These are phyloP conservation scores for Arachnopeziza araneosa DNA, from an alignment of 2,329 filamentous ascomycete genomes.

Conservation along the genomic window DNA sequence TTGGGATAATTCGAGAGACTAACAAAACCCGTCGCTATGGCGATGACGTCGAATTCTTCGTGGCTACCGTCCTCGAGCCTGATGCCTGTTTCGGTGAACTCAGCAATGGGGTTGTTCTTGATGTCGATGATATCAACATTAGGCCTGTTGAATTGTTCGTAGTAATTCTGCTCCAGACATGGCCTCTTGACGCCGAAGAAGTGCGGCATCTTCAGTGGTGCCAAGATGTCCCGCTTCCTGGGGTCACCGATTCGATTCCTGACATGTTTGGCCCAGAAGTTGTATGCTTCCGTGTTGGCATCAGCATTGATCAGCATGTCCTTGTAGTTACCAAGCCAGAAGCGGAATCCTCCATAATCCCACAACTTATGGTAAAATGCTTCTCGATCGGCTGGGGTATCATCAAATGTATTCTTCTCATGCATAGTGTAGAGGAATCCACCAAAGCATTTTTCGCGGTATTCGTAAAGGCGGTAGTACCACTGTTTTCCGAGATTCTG, in stretches of 20 bases:
- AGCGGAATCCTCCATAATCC: conserved; percentile 41
- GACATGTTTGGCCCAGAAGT: conserved; percentile 39
- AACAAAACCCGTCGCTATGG: conserved; percentile 32
- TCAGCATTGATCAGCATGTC: conserved; percentile 38
- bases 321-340: conserved; percentile 40
- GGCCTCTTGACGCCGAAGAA: conserved; percentile 48
- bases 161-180: conserved; percentile 42
- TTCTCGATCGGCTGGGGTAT: conserved; percentile 38
- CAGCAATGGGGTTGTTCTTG: conserved; percentile 37
- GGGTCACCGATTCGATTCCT: conserved; percentile 23
- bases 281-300: conserved; percentile 35
- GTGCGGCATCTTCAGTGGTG: conserved; percentile 20
- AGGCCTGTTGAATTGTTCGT: conserved; percentile 40
- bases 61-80: conserved; percentile 23
- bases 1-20: no score
- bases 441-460: conserved; percentile 44
- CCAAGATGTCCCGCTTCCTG: conserved; percentile 21
- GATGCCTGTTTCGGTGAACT: conserved; percentile 34
- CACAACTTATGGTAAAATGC: conserved; percentile 41
- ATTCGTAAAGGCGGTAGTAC: conserved; percentile 47
- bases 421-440: conserved; percentile 44
- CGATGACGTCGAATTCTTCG: conserved; percentile 27
- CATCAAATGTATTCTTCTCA: conserved; percentile 40
- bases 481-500: conserved; percentile 26
- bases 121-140: conserved; percentile 42